Evolutionary conservation across 2,329 filamentous ascomycete species (phyloP), one percentile per base, ranked within the genome.

Genomic region (Cercospora sesami): DNA sequence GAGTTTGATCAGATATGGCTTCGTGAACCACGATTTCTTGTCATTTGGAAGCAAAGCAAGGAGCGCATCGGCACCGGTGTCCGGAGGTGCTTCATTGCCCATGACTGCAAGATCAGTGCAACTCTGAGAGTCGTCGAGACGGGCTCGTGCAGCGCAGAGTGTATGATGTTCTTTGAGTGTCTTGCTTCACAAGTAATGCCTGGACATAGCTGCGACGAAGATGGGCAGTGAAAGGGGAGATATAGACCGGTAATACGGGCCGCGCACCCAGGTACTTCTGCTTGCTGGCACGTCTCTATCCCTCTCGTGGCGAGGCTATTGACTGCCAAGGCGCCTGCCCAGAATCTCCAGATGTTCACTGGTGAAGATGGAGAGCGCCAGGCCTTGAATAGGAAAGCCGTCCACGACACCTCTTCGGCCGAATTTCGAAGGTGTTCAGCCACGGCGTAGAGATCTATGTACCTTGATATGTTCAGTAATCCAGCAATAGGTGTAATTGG

Each of bases 1-100:
- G 5, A 85, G 78, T 31, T 78, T 73, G 12, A 83, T 70, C 1
- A 85, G 73, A 75, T 84, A 80, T 0, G 78, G 75, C 5, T 77
- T 75, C 5, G 77, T 76, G 63, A 79, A 83, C 83, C 83, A 85
- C 33, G 77, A 76, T 31, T 76, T 77, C 30, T 77, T 69, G 61
- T 81, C 76, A 30, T 78, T 65, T 10, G 83, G 83, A 4, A 84
- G 75, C 5, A 84, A 76, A 6, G 69, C 67, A 14, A 65, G 66
- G 12, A 73, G 66, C n/a, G 68, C 72, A 4, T 63, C 67, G 33
- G 69, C 69, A 30, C 68, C 69, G 6, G 69, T 71, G 31, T 67
- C 67, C 7, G 48, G 21, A 12, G 36, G 42, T 63, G 67, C 30
- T 28, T 61, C 63, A 1, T 51, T 42, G 21, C 60, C 60, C 60